Evolutionary conservation across 2,329 filamentous ascomycete genomes (phyloP).

Genomic region (Tolypocladium endophyticum): DNA sequence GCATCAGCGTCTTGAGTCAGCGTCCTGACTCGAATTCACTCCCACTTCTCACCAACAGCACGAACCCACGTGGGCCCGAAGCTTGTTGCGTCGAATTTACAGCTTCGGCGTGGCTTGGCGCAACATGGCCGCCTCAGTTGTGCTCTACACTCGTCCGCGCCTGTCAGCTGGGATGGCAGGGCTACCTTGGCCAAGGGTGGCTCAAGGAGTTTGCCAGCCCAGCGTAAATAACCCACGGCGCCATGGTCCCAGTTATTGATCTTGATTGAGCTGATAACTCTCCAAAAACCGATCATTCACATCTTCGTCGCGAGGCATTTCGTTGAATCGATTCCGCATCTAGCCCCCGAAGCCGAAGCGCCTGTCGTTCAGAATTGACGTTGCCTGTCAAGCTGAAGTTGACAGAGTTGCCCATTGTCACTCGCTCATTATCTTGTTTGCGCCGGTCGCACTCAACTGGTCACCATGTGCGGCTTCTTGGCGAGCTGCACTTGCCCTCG

Average conservation of each 20-base stretch:
- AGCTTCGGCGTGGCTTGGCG: neutral
- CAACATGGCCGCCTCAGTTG: neutral
- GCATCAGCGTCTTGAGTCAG: neutral
- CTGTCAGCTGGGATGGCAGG: neutral
- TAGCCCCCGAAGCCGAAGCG: neutral
- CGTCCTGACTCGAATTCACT: neutral
- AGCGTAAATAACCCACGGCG: neutral
- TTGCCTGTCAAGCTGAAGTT: neutral
- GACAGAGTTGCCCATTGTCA: neutral
- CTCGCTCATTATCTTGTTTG: neutral
- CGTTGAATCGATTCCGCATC: neutral
- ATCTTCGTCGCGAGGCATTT: neutral
- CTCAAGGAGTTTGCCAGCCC: neutral
- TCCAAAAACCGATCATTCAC: neutral
- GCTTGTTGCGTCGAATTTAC: neutral
- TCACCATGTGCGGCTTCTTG: neutral
- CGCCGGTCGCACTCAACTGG: neutral
- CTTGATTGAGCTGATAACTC: neutral
- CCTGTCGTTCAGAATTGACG: neutral
- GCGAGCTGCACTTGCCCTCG: neutral
- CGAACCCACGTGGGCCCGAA: neutral
- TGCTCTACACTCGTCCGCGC: neutral
- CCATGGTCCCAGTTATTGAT: neutral
- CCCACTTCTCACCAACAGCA: neutral
- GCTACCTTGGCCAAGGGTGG: neutral